Percentiles rank a stretch among this genome's conserved stretches.
phyloP scores from a whole-genome alignment of 768 basidiomycete genomes.

The Mycena kentingensis region DNA sequence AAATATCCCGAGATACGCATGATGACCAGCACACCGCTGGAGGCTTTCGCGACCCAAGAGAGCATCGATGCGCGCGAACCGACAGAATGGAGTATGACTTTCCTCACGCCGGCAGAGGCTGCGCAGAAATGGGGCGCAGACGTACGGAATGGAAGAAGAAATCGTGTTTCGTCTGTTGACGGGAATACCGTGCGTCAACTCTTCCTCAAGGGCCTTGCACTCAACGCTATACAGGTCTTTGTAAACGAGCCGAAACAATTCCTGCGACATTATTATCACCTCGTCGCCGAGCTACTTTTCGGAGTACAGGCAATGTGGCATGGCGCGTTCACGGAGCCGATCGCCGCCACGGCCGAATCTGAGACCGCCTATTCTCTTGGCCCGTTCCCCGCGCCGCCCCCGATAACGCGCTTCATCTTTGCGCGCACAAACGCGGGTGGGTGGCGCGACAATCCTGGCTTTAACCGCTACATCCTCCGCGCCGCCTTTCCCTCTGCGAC shows the following conservation, averaged over 20 bases:
- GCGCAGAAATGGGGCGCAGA: conserved; percentile 58
- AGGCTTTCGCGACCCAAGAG: conserved; percentile 59
- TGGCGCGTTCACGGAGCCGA: conserved; percentile 45
- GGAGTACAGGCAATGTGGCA: conserved; percentile 77
- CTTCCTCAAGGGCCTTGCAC: background rate
- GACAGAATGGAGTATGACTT: conserved; percentile 59
- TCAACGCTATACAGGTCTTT: conserved; percentile 40
- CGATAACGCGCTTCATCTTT: conserved; percentile 72
- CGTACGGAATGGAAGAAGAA: conserved; percentile 29
- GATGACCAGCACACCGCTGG: conserved; percentile 70
- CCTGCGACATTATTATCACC: conserved; percentile 87
- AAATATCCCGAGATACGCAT: conserved; percentile 47
- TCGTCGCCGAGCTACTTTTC: conserved; percentile 78
- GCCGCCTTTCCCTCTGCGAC: conserved; percentile 71
- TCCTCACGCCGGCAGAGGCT: conserved; percentile 64
- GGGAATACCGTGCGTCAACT: conserved; percentile 67
- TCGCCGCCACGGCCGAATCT: conserved; percentile 24
- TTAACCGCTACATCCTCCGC: conserved; percentile 77
- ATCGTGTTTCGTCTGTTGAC: conserved; percentile 65
- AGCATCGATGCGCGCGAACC: conserved; percentile 71
- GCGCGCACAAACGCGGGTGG: conserved; percentile 56
- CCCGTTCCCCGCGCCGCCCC: conserved; percentile 41
- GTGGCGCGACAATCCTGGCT: conserved; percentile 78
- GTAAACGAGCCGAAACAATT: conserved; percentile 77
- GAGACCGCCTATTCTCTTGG: conserved; percentile 17